These are phyloP conservation scores for Coprinellus aureogranulatus DNA, from an alignment of 768 basidiomycete species.

Conservation along the genomic window DNA sequence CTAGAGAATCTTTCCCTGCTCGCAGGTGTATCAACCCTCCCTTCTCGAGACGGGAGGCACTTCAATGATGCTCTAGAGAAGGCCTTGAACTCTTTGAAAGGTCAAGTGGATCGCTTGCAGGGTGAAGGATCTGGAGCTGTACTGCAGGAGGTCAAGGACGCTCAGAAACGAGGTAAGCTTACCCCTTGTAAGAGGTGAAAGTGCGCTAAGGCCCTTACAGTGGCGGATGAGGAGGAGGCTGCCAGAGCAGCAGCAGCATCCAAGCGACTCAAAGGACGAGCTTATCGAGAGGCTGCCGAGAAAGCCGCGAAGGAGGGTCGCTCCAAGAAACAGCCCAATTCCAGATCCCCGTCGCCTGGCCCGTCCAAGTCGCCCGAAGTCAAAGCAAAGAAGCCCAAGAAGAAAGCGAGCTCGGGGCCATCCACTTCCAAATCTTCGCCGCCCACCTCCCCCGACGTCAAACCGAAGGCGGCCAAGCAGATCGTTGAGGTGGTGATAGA, in stretches of 20 bases:
- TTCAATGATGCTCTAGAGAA: constrained; percentile 81
- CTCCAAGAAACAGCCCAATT: background rate
- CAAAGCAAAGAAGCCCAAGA: no score
- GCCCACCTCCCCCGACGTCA: background rate
- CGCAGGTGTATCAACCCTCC: constrained; percentile 65
- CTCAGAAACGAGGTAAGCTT: constrained; percentile 56
- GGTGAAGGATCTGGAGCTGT: constrained; percentile 63
- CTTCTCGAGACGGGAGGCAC: constrained; percentile 80
- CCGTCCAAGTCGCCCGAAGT: no score
- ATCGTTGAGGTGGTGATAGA: constrained; percentile 59
- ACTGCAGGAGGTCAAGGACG: constrained; percentile 60
- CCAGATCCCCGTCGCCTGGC: no score
- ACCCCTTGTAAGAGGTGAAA: no score
- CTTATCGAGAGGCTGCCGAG: constrained; percentile 62
- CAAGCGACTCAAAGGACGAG: constrained; percentile 75
- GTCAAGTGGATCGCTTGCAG: constrained; percentile 68
- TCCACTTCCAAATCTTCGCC: no score
- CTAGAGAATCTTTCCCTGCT: constrained; percentile 72
- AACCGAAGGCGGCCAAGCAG: constrained; percentile 21
- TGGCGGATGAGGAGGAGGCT: constrained; percentile 50
- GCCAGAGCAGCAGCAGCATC: constrained; percentile 44
- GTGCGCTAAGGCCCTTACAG: constrained; percentile 12
- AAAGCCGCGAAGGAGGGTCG: constrained; percentile 30
- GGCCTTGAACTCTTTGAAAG: constrained; percentile 52
- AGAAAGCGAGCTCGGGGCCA: no score